phyloP scores from a whole-genome alignment of 805 yeast genomes.

The Kluyveromyces starmeri region DNA sequence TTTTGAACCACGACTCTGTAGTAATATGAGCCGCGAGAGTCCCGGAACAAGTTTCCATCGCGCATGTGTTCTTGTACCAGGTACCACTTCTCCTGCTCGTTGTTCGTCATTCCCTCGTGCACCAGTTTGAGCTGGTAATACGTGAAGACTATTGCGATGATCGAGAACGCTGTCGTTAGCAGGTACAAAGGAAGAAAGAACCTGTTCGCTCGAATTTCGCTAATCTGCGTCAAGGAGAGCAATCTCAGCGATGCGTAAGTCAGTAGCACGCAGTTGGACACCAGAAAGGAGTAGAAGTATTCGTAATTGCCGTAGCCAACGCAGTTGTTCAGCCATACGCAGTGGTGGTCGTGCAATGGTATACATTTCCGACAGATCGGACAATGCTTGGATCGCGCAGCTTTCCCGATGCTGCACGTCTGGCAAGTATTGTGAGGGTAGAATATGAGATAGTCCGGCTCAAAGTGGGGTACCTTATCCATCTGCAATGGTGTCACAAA shows the following conservation, averaged over 20 bases:
- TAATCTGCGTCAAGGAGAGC: constrained; percentile 6
- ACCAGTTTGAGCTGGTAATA: constrained; percentile 41
- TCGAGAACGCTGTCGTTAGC: constrained; percentile 36
- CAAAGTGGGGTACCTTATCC: constrained; percentile 14
- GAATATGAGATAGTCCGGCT: constrained; percentile 46
- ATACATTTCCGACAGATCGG: constrained; percentile 57
- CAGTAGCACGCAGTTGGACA: constrained; percentile 38
- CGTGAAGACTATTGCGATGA: constrained; percentile 38
- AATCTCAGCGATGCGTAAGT: constrained; percentile 35
- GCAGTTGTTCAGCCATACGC: constrained; percentile 67
- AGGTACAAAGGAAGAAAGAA: constrained; percentile 32
- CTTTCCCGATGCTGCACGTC: constrained; percentile 54
- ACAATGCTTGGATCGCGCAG: constrained; percentile 73
- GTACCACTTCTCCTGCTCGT: constrained; percentile 67
- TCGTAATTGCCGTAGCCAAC: constrained; percentile 57
- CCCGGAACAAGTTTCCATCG: constrained; percentile 30
- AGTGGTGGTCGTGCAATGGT: constrained; percentile 62
- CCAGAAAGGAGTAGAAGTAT: constrained; percentile 50
- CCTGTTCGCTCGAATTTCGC: constrained; percentile 11
- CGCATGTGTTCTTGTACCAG: constrained; percentile 44
- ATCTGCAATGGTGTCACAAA: neutral
- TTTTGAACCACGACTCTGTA: constrained; percentile 3
- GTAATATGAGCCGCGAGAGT: constrained; percentile 7
- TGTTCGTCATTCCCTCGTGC: constrained; percentile 64
- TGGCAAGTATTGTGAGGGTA: constrained; percentile 41